Base-by-base conservation (phyloP, 345 rosid species). In the Camelina laxa region DNA sequence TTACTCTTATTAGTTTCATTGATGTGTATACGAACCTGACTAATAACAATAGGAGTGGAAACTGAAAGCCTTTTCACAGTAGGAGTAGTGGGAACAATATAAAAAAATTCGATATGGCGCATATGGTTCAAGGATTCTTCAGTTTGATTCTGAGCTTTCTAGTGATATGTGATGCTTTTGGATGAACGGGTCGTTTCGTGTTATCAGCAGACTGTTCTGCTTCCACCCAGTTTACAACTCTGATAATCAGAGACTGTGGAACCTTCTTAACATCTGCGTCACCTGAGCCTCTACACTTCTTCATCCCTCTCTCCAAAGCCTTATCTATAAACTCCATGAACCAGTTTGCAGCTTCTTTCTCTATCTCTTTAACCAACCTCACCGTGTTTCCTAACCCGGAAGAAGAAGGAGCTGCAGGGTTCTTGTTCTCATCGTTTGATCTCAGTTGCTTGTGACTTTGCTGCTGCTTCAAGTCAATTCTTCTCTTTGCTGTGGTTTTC, bases 301-400 rank as follows among this genome's bases (percentile, higher is more conserved):
- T 92, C 87, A 87, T 76, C 1, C 99, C 96, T 27, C 67, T 82
- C 74, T 89, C 98, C 51, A 95, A 15, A 13, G 91, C 87, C 78
- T 86, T 95, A 83, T 90, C 98, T 12, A 92, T 53, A 65, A 95
- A 92, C 19, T 86, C 96, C 96, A 95, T 91, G 63, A 96, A 96
- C 98, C 99, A 96, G 48, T 77, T 84, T 30, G 91, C 98, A 6
- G 99, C 90, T 83, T 96, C 99, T 1, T 76, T 72, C 73, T 92
- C 91, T 20, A 96, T 82, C 84, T 86, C 87, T 85, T 79, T 88
- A 0, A 86, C 89, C 79, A 96, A 78, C 74, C 65, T 89, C 27
- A 84, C 86, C 3, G 91, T 77, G 70, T 76, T 86, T 83, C 81
- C 82, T 73, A 89, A 48, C 72, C 79, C 74, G 72, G 88, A 69